phyloP scores from a whole-genome alignment of 2,329 filamentous ascomycete species.

The Monosporascus sp. region DNA sequence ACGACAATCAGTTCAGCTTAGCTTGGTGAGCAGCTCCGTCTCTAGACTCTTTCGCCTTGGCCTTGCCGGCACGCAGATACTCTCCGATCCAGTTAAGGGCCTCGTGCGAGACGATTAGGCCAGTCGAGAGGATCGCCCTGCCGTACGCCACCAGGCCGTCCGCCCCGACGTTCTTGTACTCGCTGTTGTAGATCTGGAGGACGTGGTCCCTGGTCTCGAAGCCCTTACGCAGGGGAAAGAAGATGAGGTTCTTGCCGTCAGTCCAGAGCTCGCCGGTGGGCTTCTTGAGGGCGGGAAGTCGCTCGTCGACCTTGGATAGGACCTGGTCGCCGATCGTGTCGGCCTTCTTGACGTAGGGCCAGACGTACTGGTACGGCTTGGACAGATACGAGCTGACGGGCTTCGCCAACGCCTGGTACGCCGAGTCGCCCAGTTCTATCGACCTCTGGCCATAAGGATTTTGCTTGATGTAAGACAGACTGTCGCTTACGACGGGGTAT shows the following conservation, averaged over 20 bases:
- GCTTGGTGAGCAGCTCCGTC: conserved; percentile 40
- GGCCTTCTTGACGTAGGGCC: conserved; percentile 77
- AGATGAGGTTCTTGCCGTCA: conserved; percentile 56
- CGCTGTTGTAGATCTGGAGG: conserved; percentile 48
- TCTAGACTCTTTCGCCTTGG: conserved; percentile 49
- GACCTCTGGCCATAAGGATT: conserved; percentile 83
- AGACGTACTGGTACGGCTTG: conserved; percentile 75
- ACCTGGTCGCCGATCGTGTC: conserved; percentile 71
- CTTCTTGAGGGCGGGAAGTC: conserved; percentile 70
- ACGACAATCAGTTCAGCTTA: conserved; percentile 5
- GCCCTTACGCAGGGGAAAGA: conserved; percentile 58
- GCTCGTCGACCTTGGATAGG: conserved; percentile 63
- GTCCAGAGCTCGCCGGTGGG: conserved; percentile 65
- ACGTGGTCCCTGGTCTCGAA: conserved; percentile 59
- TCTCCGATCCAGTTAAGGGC: conserved; percentile 55
- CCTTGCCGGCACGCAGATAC: conserved; percentile 57
- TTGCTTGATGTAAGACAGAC: conserved; percentile 70
- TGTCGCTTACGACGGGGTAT: conserved; percentile 78
- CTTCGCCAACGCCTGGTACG: conserved; percentile 71
- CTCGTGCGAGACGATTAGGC: conserved; percentile 62
- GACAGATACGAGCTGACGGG: conserved; percentile 74
- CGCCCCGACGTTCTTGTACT: conserved; percentile 59
- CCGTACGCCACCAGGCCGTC: conserved; percentile 61
- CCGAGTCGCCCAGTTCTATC: conserved; percentile 66
- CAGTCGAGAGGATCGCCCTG: conserved; percentile 65